Evolutionary conservation across 805 yeast species (phyloP).

Genomic region (Candida nitratophila): DNA sequence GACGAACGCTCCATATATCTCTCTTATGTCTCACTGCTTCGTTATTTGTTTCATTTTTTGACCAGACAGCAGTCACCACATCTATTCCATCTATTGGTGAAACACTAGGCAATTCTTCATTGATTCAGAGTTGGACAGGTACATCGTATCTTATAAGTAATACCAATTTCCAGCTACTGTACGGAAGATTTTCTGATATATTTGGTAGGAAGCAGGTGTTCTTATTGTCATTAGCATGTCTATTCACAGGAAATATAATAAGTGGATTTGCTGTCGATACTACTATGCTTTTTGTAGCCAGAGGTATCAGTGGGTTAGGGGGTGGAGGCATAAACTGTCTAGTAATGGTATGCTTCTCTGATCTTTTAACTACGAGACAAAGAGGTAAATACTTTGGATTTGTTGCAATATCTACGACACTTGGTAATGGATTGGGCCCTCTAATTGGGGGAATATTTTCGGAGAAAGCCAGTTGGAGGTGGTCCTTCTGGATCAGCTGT

Average conservation of each 20-base stretch:
- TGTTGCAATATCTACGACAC: slow-evolving; percentile 40
- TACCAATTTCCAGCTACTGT: slow-evolving; percentile 44
- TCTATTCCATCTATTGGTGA: slow-evolving; percentile 41
- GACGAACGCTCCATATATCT: slow-evolving; percentile 7
- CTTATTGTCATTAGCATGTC: slow-evolving; percentile 29
- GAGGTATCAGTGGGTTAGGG: slow-evolving; percentile 51
- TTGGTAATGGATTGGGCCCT: slow-evolving; percentile 51
- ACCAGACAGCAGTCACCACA: slow-evolving; percentile 42
- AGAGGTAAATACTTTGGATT: slow-evolving; percentile 53
- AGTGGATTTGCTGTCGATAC: slow-evolving; percentile 45
- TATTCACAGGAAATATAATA: slow-evolving; percentile 37
- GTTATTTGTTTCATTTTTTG: slow-evolving; percentile 33
- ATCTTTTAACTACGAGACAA: slow-evolving; percentile 41
- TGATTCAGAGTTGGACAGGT: slow-evolving; percentile 50
- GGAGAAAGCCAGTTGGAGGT: slow-evolving; percentile 40
- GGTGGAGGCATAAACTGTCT: slow-evolving; percentile 44
- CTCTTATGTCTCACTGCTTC: slow-evolving; percentile 12
- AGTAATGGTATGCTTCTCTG: slow-evolving; percentile 47
- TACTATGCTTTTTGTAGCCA: slow-evolving; percentile 39
- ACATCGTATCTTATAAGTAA: slow-evolving; percentile 44
- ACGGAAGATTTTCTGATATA: slow-evolving; percentile 47
- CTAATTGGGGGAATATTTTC: slow-evolving; percentile 46
- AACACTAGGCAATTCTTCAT: slow-evolving; percentile 35
- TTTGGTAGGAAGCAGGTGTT: slow-evolving; percentile 44
- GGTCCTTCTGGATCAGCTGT: slow-evolving; percentile 42